phyloP scores from a whole-genome alignment of 2,329 filamentous ascomycete genomes.

The Curvularia verruculosa region DNA sequence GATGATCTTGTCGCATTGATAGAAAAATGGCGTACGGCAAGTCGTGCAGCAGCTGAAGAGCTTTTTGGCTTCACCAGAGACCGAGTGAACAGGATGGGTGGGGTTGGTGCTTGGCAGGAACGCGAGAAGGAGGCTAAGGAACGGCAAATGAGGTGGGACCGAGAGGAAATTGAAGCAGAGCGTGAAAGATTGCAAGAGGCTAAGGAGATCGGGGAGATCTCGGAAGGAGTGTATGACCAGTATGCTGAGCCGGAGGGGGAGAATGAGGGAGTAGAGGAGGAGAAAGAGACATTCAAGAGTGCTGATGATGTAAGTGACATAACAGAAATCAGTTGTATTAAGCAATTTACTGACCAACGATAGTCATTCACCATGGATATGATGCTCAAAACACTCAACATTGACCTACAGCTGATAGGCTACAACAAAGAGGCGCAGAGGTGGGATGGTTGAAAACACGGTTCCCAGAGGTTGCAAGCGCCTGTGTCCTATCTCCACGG shows the following conservation, averaged over 20 bases:
- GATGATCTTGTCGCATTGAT: constrained; percentile 63
- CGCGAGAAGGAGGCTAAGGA: constrained; percentile 45
- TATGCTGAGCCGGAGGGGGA: constrained; percentile 49
- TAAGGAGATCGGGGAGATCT: constrained; percentile 39
- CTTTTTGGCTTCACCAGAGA: constrained; percentile 67
- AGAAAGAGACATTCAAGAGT: constrained; percentile 45
- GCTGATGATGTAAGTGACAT: constrained; percentile 47
- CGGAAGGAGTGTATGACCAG: constrained; percentile 57
- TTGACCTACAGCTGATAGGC: constrained; percentile 67
- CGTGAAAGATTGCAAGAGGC: constrained; percentile 54
- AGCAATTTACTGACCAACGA: background rate
- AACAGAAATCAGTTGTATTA: constrained; percentile 11
- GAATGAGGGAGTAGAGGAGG: constrained; percentile 50
- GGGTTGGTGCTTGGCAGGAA: constrained; percentile 61
- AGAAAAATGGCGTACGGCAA: constrained; percentile 65
- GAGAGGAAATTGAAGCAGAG: constrained; percentile 45
- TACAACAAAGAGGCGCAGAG: constrained; percentile 63
- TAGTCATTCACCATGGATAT: constrained; percentile 70
- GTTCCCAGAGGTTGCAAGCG: background rate
- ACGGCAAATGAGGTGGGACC: constrained; percentile 47
- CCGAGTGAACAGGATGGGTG: constrained; percentile 67
- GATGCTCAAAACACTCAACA: constrained; percentile 70
- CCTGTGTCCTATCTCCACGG: background rate
- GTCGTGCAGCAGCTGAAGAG: constrained; percentile 70
- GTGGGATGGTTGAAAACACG: constrained; percentile 60